Evolutionary conservation across 2,329 filamentous ascomycete genomes (phyloP), one percentile per base, ranked within the genome.

Genomic region (Cladosporium colombiae): DNA sequence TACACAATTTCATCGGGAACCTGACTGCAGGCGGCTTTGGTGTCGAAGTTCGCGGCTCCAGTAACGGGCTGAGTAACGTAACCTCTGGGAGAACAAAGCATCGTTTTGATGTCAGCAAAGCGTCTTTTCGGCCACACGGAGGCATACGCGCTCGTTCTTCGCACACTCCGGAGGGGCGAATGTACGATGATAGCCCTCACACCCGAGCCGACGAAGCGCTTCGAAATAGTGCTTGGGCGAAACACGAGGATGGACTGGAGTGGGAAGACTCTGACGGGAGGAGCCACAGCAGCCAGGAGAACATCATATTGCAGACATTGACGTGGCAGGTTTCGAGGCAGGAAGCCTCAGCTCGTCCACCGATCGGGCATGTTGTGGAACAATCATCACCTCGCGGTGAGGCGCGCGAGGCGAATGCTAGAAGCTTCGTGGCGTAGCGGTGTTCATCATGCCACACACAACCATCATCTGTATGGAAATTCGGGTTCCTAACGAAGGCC

Each of bases 301-400:
- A 58, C 33, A 58, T 58, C 49, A 67, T 62, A 7, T 62, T 52
- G 21, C 65, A 57, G 6, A 67, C 52, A 14, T 62, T 67, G 13
- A 65, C 33, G 16, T 67, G 64, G 50, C 60, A 65, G 14, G 55
- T 59, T 18, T 67, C 65, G 16, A 58, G 46, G 3, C 65, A 37
- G 8, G 62, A 62, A 44, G 25, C 13, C 37, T 5, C 31, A 35
- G 27, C 31, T 21, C 33, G 5, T 35, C 29, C 35, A 13, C 29
- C 55, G 21, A 37, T 46, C n/a, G 55, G 33, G 55, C 14, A 21
- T n/a, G n/a, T 4, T 10, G 40, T 3, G 7, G 7, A 8, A n/a
- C 8, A 21, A 21, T 8, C 40, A 21, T n/a, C 40, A 21, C 40
- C 40, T 46, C 40, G 23, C 5, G n/a, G n/a, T 21, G 40, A 46